A percentile compares a stretch with the other conserved stretches of the same genome.
These are phyloP conservation scores for Pleurotus tuoliensis DNA, from an alignment of 768 basidiomycete genomes.

Conservation along the genomic window DNA sequence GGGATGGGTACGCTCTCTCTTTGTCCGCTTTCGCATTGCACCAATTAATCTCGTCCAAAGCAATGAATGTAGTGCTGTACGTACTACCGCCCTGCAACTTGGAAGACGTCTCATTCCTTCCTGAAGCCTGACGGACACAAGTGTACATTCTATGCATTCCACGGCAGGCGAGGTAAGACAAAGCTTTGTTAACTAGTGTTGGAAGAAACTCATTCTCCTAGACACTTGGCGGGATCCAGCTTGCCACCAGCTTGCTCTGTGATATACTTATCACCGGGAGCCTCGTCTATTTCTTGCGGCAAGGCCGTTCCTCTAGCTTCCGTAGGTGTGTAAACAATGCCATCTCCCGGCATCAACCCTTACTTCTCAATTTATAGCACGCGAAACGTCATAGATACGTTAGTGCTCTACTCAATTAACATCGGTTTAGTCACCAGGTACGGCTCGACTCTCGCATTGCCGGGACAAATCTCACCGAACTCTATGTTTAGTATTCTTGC, in stretches of 20 bases:
- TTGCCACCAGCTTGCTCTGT: background rate
- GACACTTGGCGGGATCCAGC: constrained; percentile 1
- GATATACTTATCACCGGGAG: background rate
- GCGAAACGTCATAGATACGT: background rate
- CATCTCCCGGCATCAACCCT: background rate
- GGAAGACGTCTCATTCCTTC: background rate
- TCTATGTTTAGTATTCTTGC: background rate
- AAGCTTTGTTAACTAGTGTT: background rate
- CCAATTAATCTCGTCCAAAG: background rate
- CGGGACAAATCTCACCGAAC: background rate
- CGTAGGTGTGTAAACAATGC: background rate
- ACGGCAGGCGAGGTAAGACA: background rate
- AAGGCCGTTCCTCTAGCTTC: background rate
- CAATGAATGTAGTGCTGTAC: background rate
- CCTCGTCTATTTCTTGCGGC: background rate
- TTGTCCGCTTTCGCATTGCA: background rate
- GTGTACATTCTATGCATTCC: background rate
- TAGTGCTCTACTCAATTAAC: background rate
- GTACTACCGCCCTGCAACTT: background rate
- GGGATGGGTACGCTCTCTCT: background rate
- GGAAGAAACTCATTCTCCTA: background rate
- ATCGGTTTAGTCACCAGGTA: background rate
- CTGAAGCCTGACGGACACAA: background rate
- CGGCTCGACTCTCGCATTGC: background rate
- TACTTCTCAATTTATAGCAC: background rate